phyloP scores from a whole-genome alignment of 371 early-diverging fungal species.

The Entomophthora muscae region DNA sequence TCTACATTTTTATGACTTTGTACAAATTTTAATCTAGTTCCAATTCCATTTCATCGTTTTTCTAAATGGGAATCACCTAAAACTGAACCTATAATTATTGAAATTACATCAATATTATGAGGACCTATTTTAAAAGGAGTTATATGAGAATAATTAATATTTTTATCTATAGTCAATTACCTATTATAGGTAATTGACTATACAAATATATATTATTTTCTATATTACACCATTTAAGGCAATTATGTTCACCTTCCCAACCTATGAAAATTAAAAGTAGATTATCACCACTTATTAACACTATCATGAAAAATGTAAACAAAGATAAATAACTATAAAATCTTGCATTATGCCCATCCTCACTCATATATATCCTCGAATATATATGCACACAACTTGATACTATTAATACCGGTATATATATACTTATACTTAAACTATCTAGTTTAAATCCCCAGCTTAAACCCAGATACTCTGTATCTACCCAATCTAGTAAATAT shows the following conservation, averaged over 20 bases:
- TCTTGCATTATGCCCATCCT: conserved; percentile 26
- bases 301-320: conserved; percentile 43
- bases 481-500: conserved; percentile 18
- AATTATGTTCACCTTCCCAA: conserved; percentile 35
- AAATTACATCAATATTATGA: too few relatives aligned
- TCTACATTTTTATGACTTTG: too few relatives aligned
- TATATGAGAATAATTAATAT: too few relatives aligned
- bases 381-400: conserved; percentile 22
- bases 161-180: too few relatives aligned
- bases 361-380: conserved; percentile 26
- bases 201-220: too few relatives aligned
- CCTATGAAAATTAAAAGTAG: conserved; percentile 36
- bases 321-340: conserved; percentile 48
- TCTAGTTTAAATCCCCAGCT: conserved; percentile 21
- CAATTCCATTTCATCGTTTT: too few relatives aligned
- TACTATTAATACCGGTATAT: conserved; percentile 19
- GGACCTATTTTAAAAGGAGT: too few relatives aligned
- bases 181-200: too few relatives aligned
- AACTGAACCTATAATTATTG: too few relatives aligned
- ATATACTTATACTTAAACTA: conserved; percentile 19
- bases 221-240: too few relatives aligned
- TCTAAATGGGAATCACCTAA: too few relatives aligned
- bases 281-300: conserved; percentile 43
- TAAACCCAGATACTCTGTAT: conserved; percentile 19
- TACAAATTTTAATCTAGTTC: too few relatives aligned